Evolutionary conservation across 257 asterid genomes (phyloP), one percentile per base, ranked within the genome.

Genomic region (Solanum neorickii): DNA sequence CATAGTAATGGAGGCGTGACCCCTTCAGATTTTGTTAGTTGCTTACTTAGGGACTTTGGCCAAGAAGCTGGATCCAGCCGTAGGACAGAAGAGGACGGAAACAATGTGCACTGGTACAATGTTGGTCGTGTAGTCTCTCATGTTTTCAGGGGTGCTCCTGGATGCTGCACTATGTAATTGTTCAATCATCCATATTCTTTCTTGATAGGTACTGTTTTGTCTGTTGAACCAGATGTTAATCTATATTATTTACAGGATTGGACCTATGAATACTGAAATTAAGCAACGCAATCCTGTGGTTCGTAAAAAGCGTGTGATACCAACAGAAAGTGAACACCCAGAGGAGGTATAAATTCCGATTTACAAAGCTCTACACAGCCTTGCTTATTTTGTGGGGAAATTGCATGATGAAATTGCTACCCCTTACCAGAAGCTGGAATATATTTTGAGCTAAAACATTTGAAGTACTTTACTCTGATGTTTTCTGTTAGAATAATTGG

Each of bases 261-360:
- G 99, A 87, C 99, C 99, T 69, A 95, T 97, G 99, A 91, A 90
- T 90, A 93, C 94, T 74, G 98, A 96, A 89, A 37, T 96, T 89
- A 97, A 94, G 93, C 96, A 92, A 88, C 96, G 98, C 29, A 96
- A 94, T 89, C 86, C 85, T 78, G 91, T 86, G 20, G 93, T 91
- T 86, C 95, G 84, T 25, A 93, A 92, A 90, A 95, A 93, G 89
- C 97, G 91, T 87, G 84, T 91, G 3, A 95, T 83, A 83, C 96
- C 93, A 15, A 88, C 99, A 5, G 95, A 90, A 86, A 94, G 89
- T 86, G 84, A 92, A 65, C 93, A 88, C 5, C 99, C 99, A 3
- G 98, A 97, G 90, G 98, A 96, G 97, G 98, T 97, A 87, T 49
- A 20, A 18, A 18, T 29, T 80, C 66, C 6, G 16, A 49, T 47